Evolutionary conservation across 2,329 filamentous ascomycete species (phyloP).

Genomic region (Cercospora sojina): DNA sequence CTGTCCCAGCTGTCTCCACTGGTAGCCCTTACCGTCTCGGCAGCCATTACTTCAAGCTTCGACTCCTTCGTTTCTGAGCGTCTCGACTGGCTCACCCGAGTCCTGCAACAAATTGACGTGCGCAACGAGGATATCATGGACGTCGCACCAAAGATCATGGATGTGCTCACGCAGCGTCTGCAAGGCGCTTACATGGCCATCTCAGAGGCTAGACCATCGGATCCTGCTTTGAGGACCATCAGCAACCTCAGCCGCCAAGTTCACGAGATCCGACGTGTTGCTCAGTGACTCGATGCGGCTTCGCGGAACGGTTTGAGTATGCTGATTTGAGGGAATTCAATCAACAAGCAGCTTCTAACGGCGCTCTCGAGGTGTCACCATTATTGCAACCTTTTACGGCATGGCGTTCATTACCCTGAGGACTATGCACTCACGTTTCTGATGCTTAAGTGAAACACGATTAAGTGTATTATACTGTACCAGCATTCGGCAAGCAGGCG

Average conservation of each 20-base stretch:
- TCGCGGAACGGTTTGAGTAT: slow-evolving; percentile 13
- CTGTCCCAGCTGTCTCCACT: slow-evolving; percentile 57
- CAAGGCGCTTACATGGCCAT: slow-evolving; percentile 58
- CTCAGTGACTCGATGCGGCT: slow-evolving; percentile 25
- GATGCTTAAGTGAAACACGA: background rate
- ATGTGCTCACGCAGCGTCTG: slow-evolving; percentile 57
- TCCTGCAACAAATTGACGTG: slow-evolving; percentile 54
- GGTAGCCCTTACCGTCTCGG: slow-evolving; percentile 60
- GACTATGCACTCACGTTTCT: background rate
- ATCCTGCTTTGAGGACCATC: slow-evolving; percentile 41
- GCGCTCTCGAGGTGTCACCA: background rate
- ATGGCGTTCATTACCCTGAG: background rate
- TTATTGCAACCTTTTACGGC: background rate
- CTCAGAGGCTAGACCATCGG: slow-evolving; percentile 53
- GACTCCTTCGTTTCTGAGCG: slow-evolving; percentile 55
- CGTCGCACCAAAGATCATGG: slow-evolving; percentile 60
- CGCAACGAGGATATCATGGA: slow-evolving; percentile 51
- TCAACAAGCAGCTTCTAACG: background rate
- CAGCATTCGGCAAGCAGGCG: background rate
- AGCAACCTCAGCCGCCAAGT: slow-evolving; percentile 34
- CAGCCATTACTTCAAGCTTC: slow-evolving; percentile 60
- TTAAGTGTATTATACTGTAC: background rate
- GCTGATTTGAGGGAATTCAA: background rate
- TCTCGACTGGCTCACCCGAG: slow-evolving; percentile 58
- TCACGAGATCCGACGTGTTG: slow-evolving; percentile 25